These are phyloP conservation scores for Acidiella bohemica DNA, from an alignment of 495 filamentous ascomycete species.

Conservation along the genomic window DNA sequence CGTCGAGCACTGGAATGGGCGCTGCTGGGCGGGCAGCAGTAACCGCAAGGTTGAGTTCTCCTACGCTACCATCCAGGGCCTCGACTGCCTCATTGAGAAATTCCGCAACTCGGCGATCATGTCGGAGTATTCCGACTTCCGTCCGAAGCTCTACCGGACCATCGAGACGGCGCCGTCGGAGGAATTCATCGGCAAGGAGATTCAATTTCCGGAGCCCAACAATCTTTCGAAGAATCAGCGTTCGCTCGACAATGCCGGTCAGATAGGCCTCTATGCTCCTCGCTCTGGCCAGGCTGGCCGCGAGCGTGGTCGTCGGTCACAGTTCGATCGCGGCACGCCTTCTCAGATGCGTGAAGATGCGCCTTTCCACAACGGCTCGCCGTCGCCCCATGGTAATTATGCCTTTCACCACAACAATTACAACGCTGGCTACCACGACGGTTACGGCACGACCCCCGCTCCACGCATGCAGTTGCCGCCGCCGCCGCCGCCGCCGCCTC, in stretches of 20 bases:
- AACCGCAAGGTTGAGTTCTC: slow-evolving; percentile 82
- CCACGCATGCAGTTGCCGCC: too few relatives aligned
- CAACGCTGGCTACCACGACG: too few relatives aligned
- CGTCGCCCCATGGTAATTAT: background rate
- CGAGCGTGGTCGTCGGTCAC: slow-evolving; percentile 54
- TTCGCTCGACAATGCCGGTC: slow-evolving; percentile 71
- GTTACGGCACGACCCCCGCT: too few relatives aligned
- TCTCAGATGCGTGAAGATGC: slow-evolving; percentile 11
- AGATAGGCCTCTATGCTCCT: slow-evolving; percentile 46
- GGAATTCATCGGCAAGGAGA: slow-evolving; percentile 41
- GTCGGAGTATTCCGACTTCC: slow-evolving; percentile 64
- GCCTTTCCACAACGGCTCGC: background rate
- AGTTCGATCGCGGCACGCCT: slow-evolving; percentile 59
- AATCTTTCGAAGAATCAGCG: slow-evolving; percentile 76
- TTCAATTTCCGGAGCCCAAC: slow-evolving; percentile 60
- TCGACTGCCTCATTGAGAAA: slow-evolving; percentile 78
- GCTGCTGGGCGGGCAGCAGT: slow-evolving; percentile 44
- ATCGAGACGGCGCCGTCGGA: slow-evolving; percentile 29
- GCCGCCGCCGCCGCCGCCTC: too few relatives aligned
- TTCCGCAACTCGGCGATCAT: slow-evolving; percentile 96
- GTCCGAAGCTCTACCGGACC: slow-evolving; percentile 55
- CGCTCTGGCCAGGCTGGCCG: background rate
- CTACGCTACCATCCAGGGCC: slow-evolving; percentile 89
- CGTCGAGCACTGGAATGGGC: slow-evolving; percentile 7
- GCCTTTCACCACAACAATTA: too few relatives aligned